These are phyloP conservation scores for Gossypium stocksii DNA, from an alignment of 345 rosid species.

Conservation along the genomic window DNA sequence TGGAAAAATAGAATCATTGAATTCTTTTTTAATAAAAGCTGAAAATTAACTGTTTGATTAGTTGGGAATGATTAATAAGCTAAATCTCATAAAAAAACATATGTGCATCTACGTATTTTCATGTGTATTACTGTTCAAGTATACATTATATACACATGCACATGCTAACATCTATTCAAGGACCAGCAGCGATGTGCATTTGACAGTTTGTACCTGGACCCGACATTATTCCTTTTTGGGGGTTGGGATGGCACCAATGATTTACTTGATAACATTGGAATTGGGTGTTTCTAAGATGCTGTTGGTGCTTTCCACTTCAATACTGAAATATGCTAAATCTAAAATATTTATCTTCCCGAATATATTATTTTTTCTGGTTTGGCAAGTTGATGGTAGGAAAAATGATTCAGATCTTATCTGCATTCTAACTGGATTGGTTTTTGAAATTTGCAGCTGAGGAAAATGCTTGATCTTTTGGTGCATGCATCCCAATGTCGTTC, in stretches of 20 bases:
- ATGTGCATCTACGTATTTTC: background rate
- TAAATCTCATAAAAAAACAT: background rate
- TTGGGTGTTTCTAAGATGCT: background rate
- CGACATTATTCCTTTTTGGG: background rate
- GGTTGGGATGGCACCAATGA: background rate
- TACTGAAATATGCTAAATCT: background rate
- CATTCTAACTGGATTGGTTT: constrained; percentile 9
- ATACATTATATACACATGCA: background rate
- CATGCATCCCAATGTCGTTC: constrained; percentile 93
- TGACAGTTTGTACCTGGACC: background rate
- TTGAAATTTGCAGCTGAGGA: constrained; percentile 67
- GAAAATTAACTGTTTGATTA: background rate
- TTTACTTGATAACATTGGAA: background rate
- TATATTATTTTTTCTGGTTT: background rate
- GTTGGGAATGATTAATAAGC: too few species aligned
- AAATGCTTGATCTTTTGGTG: constrained; percentile 97
- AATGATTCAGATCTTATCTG: background rate
- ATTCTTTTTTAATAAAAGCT: too few species aligned
- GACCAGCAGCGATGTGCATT: background rate
- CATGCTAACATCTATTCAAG: background rate
- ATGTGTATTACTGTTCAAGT: background rate
- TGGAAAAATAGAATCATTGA: background rate
- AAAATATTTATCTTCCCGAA: background rate
- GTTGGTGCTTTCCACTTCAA: background rate
- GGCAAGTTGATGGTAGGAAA: background rate